Evolutionary conservation across 352 stramenopile species (phyloP), one percentile per base, ranked within the genome.

Genomic region (Globisporangium nodosum): DNA sequence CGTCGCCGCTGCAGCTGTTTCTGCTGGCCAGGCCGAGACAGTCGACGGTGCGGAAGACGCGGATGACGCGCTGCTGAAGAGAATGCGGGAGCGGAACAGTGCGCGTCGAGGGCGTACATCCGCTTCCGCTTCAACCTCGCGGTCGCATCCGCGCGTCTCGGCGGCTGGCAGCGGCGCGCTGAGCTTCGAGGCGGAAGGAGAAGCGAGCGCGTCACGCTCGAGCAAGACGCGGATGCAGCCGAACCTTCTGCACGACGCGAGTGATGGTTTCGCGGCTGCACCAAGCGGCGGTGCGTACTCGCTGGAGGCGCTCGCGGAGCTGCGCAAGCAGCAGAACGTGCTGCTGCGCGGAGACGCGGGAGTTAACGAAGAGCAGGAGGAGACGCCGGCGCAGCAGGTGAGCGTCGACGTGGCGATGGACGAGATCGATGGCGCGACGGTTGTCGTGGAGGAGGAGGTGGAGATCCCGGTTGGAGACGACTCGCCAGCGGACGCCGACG

Each of bases 251-350:
- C 37, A 16, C 11, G 37, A 43, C 37, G 53, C 43, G 21, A 70
- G 63, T 33, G 47, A 33, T 21, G 58, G 61, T 39, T 16, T 13
- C 24, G 61, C 68, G n/a, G 37, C 15, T 39, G 31, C 15, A 6
- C 9, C 20, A 5, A n/a, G 30, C 20, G 11, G 48, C 51, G 12
- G 43, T 27, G 12, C 60, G 16, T 92, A 92, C 57, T 87, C 80
- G 35, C 52, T 51, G 3, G 76, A 88, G 49, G 83, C 82, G 71
- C 56, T 92, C 21, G 75, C 67, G 46, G 69, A 74, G 4, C 48
- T 92, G 56, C 56, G 71, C 13, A 70, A 67, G n/a, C 80, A 89
- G n/a, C 82, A 92, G 58, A 90, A 85, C 21, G 71, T 89, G 47
- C 48, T 87, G 54, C 50, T 79, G 45, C 50, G 35, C 0, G 27